Percentiles rank a stretch among this genome's conserved stretches.
Conservation (phyloP, 768 basidiomycete species). For the Punctularia strigosozonata region DNA sequence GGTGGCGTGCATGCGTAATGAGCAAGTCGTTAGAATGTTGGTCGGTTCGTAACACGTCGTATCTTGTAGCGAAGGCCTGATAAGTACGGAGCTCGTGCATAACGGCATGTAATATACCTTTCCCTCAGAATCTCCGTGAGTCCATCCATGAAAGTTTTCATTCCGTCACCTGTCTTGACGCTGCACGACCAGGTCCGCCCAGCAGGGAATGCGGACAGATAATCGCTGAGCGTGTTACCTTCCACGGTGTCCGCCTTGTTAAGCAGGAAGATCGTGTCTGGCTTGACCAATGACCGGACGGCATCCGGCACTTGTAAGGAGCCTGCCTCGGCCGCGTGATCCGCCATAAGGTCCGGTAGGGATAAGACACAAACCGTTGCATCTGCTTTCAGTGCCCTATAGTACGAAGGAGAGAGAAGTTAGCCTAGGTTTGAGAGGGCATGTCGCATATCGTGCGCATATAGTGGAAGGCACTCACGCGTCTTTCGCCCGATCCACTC, state of each 20-base stretch:
- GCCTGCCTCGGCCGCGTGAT: slow-evolving; percentile 2
- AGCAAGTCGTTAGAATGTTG: slow-evolving; percentile 35
- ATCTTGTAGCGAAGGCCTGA: slow-evolving; percentile 1
- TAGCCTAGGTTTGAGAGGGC: neutral
- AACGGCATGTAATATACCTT: slow-evolving; percentile 22
- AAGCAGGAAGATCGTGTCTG: slow-evolving; percentile 56
- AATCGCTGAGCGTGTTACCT: neutral
- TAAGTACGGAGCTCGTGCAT: slow-evolving; percentile 1
- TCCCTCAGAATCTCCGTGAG: slow-evolving; percentile 39
- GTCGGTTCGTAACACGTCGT: slow-evolving; percentile 5
- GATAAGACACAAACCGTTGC: slow-evolving; percentile 75
- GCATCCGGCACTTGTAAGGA: slow-evolving; percentile 29
- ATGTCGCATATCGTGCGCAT: neutral
- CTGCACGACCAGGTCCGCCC: slow-evolving; percentile 43
- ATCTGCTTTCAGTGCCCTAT: slow-evolving; percentile 57
- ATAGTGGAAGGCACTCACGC: slow-evolving; percentile 34
- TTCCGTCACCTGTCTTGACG: slow-evolving; percentile 46
- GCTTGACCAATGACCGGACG: slow-evolving; percentile 35
- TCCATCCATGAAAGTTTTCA: slow-evolving; percentile 43
- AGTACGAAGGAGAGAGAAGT: neutral
- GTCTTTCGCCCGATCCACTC: slow-evolving; percentile 59
- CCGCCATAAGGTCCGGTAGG: slow-evolving; percentile 31
- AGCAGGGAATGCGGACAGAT: neutral
- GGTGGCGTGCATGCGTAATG: slow-evolving; percentile 72
- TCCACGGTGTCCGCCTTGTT: slow-evolving; percentile 64